Base-by-base conservation (phyloP, 73 alveolate genomes). In the Halteria grandinella region DNA sequence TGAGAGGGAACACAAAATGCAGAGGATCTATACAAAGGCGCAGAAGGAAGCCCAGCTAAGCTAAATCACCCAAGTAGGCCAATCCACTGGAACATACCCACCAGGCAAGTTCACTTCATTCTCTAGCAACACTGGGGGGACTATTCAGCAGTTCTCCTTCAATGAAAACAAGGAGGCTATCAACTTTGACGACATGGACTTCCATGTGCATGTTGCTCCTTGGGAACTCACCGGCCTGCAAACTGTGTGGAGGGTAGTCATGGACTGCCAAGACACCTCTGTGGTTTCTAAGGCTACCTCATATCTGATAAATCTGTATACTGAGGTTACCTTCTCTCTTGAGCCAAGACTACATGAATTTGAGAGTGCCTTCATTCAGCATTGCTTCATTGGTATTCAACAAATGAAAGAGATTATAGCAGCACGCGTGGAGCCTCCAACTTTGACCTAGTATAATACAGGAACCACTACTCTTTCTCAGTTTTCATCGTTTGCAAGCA, bases 211-310 rank as follows among this genome's bases (percentile, higher is more conserved):
- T 6, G 69, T 40, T 1, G 55, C 29, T 18, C 97, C 97, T 0
- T 4, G 60, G 0, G 43, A 60, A 18, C 69, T 90, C 6, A 88
- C 66, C 12, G 91, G 97, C 15, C 41, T 86, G 14, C 53, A 76
- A 10, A 76, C 88, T 44, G 34, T 90, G 25, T 77, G 97, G 91
- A 59, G 66, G 25, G 64, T 90, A 20, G 71, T 71, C 6, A 55
- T 76, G 6, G 89, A 78, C 5, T 54, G 88, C 29, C 11, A 59
- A 21, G 64, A 75, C 17, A 54, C 44, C n/a, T 60, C 50, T 21
- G 91, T 78, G 0, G 28, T 59, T 8, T 85, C 73, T 21, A 64
- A 79, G 39, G 95, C 93, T 11, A 71, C 79, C 1, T 58, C 41
- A 6, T 69, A 89, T 47, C 43, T 86, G 33, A 76, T 86, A 17